Conservation (phyloP, 1,139 yeast species). For the Insectozyma bohioensis region DNA sequence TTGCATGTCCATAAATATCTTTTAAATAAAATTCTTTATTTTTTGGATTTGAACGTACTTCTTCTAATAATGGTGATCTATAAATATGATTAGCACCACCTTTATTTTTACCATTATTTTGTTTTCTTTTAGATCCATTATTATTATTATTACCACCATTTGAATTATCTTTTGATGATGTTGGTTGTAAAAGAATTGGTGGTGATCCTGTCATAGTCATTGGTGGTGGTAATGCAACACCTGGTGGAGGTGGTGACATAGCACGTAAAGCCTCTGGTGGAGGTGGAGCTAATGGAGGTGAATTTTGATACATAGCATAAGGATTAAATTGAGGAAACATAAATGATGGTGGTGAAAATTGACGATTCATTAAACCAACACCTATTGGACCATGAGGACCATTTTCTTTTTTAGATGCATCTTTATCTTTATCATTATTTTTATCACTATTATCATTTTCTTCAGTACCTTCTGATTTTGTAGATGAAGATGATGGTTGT, state of each 20-base stretch:
- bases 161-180: conserved; percentile 1
- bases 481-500: conserved; percentile 3
- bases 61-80: conserved; percentile 82
- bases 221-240: conserved; percentile 5
- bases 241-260: conserved; percentile 14
- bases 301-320: conserved; percentile 41
- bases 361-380: conserved; percentile 42
- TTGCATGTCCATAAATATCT: conserved; percentile 83
- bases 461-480: conserved; percentile 5
- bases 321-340: conserved; percentile 54
- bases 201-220: conserved; percentile 3
- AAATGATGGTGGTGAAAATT: conserved; percentile 31
- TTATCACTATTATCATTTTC: conserved; percentile 6
- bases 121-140: conserved; percentile 1
- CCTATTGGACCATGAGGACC: conserved; percentile 28
- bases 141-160: conserved; percentile 7
- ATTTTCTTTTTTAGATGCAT: not conserved
- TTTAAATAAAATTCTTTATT: conserved; percentile 62
- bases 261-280: conserved; percentile 7
- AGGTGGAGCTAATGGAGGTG: conserved; percentile 26
- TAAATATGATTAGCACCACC: conserved; percentile 47
- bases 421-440: conserved; percentile 2
- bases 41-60: conserved; percentile 70
- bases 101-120: conserved; percentile 13
- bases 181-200: not conserved